Evolutionary conservation across 73 alveolate genomes (phyloP).

Genomic region (Tetrahymena borealis): DNA sequence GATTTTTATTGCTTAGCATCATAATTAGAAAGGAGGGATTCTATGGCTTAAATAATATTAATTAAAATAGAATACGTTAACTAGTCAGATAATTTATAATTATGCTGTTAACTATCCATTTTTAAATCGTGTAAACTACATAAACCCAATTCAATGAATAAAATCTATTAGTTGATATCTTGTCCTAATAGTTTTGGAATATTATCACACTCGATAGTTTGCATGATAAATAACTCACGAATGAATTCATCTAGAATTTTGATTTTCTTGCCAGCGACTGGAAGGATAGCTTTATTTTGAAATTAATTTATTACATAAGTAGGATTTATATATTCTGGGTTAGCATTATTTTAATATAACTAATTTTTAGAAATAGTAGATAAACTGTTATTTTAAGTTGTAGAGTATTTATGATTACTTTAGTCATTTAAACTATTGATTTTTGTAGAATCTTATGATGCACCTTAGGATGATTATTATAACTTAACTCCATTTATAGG

Average conservation of each 20-base stretch:
- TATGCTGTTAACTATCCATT: neutral
- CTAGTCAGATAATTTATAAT: neutral
- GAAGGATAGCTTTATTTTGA: no score
- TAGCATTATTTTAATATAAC: no score
- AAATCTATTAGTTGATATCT: neutral
- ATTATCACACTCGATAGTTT: neutral
- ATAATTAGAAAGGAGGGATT: neutral
- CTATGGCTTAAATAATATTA: neutral
- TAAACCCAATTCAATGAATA: neutral
- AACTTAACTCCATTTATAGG: no score
- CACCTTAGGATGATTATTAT: no score
- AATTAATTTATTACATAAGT: no score
- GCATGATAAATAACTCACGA: neutral
- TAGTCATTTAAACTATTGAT: no score
- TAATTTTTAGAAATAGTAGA: no score
- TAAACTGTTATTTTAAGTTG: no score
- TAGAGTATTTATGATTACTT: no score
- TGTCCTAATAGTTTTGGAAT: neutral
- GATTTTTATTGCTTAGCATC: neutral
- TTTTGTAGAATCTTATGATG: no score
- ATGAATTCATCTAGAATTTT: neutral
- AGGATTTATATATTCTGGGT: no score
- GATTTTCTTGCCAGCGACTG: neutral
- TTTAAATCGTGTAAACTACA: neutral
- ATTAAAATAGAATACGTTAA: neutral